These are phyloP conservation scores for Populus euphratica DNA, from an alignment of 345 rosid genomes.

Conservation along the genomic window DNA sequence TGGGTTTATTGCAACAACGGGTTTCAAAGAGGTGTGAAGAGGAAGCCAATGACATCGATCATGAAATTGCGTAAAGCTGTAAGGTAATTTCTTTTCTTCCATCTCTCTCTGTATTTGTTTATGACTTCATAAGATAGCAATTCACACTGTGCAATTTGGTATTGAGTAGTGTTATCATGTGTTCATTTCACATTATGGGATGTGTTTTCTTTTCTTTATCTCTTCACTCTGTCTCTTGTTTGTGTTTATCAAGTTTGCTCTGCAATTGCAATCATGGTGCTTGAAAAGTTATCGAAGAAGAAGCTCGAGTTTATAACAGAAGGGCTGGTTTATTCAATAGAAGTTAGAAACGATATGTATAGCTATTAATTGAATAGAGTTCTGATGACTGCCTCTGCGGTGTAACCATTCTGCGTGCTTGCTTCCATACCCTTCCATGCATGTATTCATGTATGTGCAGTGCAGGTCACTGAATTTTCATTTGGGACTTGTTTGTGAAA, in stretches of 20 bases:
- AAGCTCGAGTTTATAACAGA: neutral
- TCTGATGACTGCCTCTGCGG: neutral
- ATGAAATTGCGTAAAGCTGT: constrained; percentile 12
- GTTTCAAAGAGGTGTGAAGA: constrained; percentile 15
- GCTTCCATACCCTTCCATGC: neutral
- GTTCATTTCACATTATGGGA: too few species aligned
- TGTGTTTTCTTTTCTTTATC: too few species aligned
- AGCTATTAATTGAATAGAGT: neutral
- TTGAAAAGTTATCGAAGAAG: neutral
- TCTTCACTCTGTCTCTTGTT: too few species aligned
- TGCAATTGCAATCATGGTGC: too few species aligned
- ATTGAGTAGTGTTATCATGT: too few species aligned
- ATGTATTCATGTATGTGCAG: neutral
- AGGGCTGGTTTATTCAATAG: neutral
- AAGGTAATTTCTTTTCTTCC: neutral
- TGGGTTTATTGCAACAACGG: neutral
- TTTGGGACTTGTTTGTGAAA: neutral
- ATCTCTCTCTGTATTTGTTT: too few species aligned
- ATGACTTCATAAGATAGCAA: too few species aligned
- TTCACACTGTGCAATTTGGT: too few species aligned
- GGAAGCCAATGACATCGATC: constrained; percentile 13
- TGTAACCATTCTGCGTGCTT: neutral
- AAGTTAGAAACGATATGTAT: too few species aligned
- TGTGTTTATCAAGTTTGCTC: too few species aligned
- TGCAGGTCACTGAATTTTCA: neutral